Conservation (phyloP, 495 filamentous ascomycete species). For the Penicillium subrubescens region DNA sequence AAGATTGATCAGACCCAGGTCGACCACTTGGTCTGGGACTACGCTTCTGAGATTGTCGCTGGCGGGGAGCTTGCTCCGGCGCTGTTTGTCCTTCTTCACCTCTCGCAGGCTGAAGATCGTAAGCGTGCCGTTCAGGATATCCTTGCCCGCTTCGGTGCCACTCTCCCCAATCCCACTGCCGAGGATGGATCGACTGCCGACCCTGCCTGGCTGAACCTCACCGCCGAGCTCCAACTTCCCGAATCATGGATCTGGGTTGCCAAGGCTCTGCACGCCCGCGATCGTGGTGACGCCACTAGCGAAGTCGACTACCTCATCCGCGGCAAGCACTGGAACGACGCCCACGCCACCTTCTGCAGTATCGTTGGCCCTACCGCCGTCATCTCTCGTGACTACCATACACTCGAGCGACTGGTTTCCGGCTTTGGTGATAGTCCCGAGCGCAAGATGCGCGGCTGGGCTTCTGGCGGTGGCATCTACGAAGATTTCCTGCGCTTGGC, state of each 20-base stretch:
- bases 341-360: slow-evolving; percentile 76
- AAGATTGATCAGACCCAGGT: slow-evolving; percentile 46
- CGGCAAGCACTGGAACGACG: slow-evolving; percentile 74
- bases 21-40: slow-evolving; percentile 68
- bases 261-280: slow-evolving; percentile 78
- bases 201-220: slow-evolving; percentile 56
- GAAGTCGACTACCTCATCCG: slow-evolving; percentile 77
- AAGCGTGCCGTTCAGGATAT: slow-evolving; percentile 67
- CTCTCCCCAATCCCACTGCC: slow-evolving; percentile 57
- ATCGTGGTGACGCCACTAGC: slow-evolving; percentile 60
- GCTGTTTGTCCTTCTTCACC: slow-evolving; percentile 75
- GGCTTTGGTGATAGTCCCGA: slow-evolving; percentile 62
- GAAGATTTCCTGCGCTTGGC: slow-evolving; percentile 72
- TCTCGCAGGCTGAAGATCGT: slow-evolving; percentile 64
- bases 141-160: slow-evolving; percentile 57
- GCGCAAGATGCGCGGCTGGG: slow-evolving; percentile 62
- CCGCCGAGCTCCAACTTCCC: slow-evolving; percentile 65
- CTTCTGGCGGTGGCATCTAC: slow-evolving; percentile 77
- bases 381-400: slow-evolving; percentile 73
- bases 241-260: slow-evolving; percentile 81
- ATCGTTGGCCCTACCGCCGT: slow-evolving; percentile 78
- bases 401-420: slow-evolving; percentile 61
- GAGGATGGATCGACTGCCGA: slow-evolving; percentile 47
- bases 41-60: slow-evolving; percentile 71
- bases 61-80: slow-evolving; percentile 67